phyloP scores from a whole-genome alignment of 75 land plant genomes.

The Pinus tabuliformis region DNA sequence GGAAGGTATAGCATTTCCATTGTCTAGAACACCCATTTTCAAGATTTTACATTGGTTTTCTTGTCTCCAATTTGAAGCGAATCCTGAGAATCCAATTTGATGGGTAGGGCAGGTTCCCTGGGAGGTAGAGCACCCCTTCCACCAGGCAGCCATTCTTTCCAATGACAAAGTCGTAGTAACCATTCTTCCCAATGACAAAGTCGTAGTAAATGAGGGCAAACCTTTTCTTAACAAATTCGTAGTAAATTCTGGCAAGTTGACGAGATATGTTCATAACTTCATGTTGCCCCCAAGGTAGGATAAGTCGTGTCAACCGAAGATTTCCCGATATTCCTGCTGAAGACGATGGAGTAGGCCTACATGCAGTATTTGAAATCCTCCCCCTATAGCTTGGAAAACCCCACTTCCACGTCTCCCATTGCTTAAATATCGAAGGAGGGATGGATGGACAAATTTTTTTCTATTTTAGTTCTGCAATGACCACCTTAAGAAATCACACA shows the following conservation, averaged over 20 bases:
- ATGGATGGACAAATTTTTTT: too few relatives aligned
- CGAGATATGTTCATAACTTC: constrained; percentile 82
- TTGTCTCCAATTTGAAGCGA: constrained; percentile 96
- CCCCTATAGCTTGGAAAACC: constrained; percentile 97
- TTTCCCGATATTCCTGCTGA: constrained; percentile 90
- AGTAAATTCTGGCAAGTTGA: constrained; percentile 93
- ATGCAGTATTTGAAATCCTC: constrained; percentile 99
- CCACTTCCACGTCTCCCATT: constrained; percentile 65
- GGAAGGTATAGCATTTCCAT: too few relatives aligned
- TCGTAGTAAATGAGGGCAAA: constrained; percentile 55
- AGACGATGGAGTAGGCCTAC: constrained; percentile 95
- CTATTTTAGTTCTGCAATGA: too few relatives aligned
- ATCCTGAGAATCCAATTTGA: constrained; percentile 92
- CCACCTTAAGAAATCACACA: too few relatives aligned
- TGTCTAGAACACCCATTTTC: too few relatives aligned
- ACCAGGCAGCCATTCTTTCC: constrained; percentile 90
- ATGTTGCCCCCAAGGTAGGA: constrained; percentile 78
- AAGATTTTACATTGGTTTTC: constrained; percentile 14
- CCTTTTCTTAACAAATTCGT: constrained; percentile 85
- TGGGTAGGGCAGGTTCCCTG: constrained; percentile 58
- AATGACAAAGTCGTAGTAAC: too few relatives aligned
- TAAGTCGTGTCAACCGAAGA: constrained; percentile 90
- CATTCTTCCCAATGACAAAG: constrained; percentile 54
- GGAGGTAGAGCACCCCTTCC: constrained; percentile 79
- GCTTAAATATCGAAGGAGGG: too few relatives aligned